Evolutionary conservation across 768 basidiomycete genomes (phyloP).

Genomic region (Gloeophyllum trabeum): DNA sequence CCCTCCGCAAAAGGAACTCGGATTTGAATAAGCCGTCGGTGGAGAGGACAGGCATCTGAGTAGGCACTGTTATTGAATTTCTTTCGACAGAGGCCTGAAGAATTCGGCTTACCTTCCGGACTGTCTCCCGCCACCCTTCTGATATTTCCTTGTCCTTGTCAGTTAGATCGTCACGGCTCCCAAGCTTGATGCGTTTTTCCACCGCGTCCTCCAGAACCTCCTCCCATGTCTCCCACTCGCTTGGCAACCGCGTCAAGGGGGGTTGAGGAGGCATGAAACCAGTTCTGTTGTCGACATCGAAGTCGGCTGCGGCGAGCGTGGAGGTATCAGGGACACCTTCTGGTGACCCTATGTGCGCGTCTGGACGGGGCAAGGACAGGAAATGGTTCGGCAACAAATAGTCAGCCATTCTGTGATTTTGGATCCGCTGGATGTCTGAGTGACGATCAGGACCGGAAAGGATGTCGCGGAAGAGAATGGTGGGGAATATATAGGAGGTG

Average conservation of each 20-base stretch:
- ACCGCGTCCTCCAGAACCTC: slow-evolving; percentile 38
- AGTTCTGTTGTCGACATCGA: slow-evolving; percentile 84
- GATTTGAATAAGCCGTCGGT: slow-evolving; percentile 23
- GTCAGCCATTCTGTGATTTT: neutral
- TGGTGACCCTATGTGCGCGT: slow-evolving; percentile 13
- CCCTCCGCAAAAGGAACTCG: slow-evolving; percentile 37
- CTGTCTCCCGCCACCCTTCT: slow-evolving; percentile 29
- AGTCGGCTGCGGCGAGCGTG: slow-evolving; percentile 32
- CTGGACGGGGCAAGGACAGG: slow-evolving; percentile 22
- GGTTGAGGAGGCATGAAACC: slow-evolving; percentile 85
- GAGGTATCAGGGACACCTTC: slow-evolving; percentile 21
- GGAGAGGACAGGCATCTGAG: slow-evolving; percentile 29
- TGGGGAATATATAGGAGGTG: neutral
- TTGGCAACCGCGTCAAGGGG: slow-evolving; percentile 53
- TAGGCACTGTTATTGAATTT: no score
- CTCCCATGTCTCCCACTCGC: slow-evolving; percentile 69
- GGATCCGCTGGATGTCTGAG: neutral
- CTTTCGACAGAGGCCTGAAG: slow-evolving; percentile 5
- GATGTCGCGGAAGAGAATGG: neutral
- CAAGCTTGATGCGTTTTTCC: slow-evolving; percentile 40
- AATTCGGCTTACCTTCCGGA: slow-evolving; percentile 23
- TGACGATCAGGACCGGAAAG: neutral
- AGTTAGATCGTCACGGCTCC: slow-evolving; percentile 17
- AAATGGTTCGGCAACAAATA: slow-evolving; percentile 17
- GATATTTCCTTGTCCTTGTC: slow-evolving; percentile 20